Evolutionary conservation across 176 grass and related monocot genomes (phyloP), one percentile per base, ranked within the genome.

Genomic region (Hyparrhenia diplandra): DNA sequence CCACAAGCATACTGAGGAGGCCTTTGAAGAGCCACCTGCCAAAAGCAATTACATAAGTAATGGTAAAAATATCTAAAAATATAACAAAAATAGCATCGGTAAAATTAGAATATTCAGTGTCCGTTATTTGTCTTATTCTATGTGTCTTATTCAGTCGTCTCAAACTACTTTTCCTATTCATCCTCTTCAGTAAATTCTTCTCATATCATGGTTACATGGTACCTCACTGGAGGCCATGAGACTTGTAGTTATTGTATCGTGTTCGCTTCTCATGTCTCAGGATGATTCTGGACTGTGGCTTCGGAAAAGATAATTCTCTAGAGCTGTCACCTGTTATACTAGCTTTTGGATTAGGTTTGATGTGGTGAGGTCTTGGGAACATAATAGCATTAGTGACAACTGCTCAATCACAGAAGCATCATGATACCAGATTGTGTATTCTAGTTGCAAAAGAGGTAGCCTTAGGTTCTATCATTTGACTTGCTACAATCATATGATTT

Each of bases 1-100:
- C 90, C 95, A 81, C 92, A 98, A 43, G 88, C 84, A 88, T 95
- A 98, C 73, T 98, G 95, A 73, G 95, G 90, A 64, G 95, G 95
- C 3, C 88, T 88, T 76, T 98, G 90, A 91, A 93, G 88, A 55
- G 95, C 86, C 47, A 95, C 95, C 95, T 98, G 84, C 78, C 51
- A 21, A 89, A 27, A 87, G 36, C 71, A 29, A 86, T 75, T 37
- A 42, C 67, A 69, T n/a, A n/a, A n/a, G n/a, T n/a, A n/a, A n/a
- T n/a, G n/a, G n/a, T n/a, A n/a, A n/a, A n/a, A n/a, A n/a, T n/a
- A n/a, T n/a, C n/a, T n/a, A n/a, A n/a, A n/a, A n/a, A n/a, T n/a
- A n/a, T n/a, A n/a, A n/a, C n/a, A n/a, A n/a, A n/a, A n/a, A n/a
- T n/a, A n/a, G n/a, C n/a, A n/a, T n/a, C n/a, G n/a, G n/a, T n/a